Conservation (phyloP, 805 yeast genomes). For the Yamadazyma tumulicola region DNA sequence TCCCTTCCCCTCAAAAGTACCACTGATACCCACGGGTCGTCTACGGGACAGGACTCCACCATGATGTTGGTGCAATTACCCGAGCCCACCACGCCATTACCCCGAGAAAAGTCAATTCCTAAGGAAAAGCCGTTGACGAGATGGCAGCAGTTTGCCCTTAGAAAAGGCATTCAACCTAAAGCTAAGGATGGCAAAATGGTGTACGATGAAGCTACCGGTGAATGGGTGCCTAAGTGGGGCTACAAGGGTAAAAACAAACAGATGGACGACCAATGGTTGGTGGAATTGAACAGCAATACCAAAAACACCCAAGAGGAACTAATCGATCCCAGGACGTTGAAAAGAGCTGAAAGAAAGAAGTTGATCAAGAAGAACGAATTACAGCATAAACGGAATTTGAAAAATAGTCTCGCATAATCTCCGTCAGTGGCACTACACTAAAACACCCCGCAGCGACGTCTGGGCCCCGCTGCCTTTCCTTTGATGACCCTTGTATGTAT, state of each 20-base stretch:
- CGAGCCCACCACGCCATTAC: conserved; percentile 73
- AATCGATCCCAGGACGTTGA: conserved; percentile 82
- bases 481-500: too few relatives aligned
- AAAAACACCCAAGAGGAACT: conserved; percentile 53
- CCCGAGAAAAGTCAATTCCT: conserved; percentile 95
- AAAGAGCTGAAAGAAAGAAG: conserved; percentile 78
- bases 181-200: conserved; percentile 86
- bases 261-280: conserved; percentile 89
- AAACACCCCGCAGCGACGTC: too few relatives aligned
- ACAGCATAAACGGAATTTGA: conserved; percentile 80
- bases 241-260: conserved; percentile 89
- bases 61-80: conserved; percentile 85
- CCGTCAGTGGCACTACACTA: too few relatives aligned
- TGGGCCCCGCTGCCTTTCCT: too few relatives aligned
- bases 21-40: conserved; percentile 60
- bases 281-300: conserved; percentile 81
- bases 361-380: conserved; percentile 78
- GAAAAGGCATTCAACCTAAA: conserved; percentile 90
- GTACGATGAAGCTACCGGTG: conserved; percentile 82
- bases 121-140: conserved; percentile 88
- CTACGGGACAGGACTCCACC: conserved; percentile 64
- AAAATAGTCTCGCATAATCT: too few relatives aligned
- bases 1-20: conserved; percentile 88
- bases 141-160: conserved; percentile 96
- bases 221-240: conserved; percentile 99